Base-by-base conservation (phyloP, 495 filamentous ascomycete genomes). In the Neurospora tetraspora region DNA sequence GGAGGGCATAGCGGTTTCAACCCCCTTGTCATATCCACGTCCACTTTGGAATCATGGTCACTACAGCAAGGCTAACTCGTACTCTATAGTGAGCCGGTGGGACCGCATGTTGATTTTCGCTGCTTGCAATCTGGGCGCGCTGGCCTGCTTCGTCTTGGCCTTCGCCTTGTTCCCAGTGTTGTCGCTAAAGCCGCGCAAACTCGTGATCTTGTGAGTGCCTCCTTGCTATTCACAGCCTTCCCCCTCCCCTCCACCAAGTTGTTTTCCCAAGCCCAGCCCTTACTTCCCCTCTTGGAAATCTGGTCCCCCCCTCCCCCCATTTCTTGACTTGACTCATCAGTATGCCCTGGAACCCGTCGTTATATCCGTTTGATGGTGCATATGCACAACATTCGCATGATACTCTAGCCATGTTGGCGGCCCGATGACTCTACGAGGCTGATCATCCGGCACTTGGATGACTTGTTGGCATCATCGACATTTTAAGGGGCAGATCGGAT, bases 91-190 rank as follows among this genome's bases (percentile, higher is more conserved):
- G 85, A 97, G 93, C 81, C 89, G 96, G 80, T 98, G 96, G 96
- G 96, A 99, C 82, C 92, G 96, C 69, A 82, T 98, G 79, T 85
- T 99, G 77, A 88, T 98, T 71, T 99, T 98, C 80, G 91, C 87
- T 71, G 94, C 90, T 76, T 97, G 96, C 85, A 98, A 97, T 79
- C 80, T 97, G 74, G 95, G 91, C 70, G 95, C 96, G 70, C 86
- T 92, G 73, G 93, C 91, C 71, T 94, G 96, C 84, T 99, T 99
- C 83, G 88, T 96, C 73, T 86, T 96, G 76, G 96, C 93, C 85
- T 96, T 98, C 83, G 89, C 89, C 78, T 85, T 99, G 39, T 94
- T 96, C 83, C 94, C 94, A 20, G 75, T 74, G 36, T 84, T 94
- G 69, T 85, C 96, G 72, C 84, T 90, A 74, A 91, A 86, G 82